These are phyloP conservation scores for Malus asiatica DNA, from an alignment of 306 rosid genomes.

Conservation along the genomic window DNA sequence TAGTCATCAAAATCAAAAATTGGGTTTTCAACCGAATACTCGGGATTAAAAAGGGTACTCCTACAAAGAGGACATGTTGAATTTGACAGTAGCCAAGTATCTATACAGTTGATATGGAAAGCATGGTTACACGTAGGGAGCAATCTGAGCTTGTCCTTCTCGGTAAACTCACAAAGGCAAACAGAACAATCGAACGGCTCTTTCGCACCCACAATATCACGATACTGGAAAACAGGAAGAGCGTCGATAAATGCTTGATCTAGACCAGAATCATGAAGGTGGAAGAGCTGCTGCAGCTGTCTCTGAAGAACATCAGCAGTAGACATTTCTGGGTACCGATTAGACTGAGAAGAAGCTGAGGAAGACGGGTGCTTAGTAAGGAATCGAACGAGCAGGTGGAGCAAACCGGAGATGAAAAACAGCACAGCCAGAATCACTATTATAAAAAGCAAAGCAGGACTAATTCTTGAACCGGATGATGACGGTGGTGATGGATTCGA, in stretches of 20 bases:
- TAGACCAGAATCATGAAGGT: constrained; percentile 90
- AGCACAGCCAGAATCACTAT: constrained; percentile 86
- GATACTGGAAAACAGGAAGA: constrained; percentile 90
- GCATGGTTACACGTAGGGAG: constrained; percentile 97
- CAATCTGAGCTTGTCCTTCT: constrained; percentile 80
- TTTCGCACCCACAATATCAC: constrained; percentile 78
- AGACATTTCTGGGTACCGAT: constrained; percentile 63
- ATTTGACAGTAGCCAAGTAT: constrained; percentile 91
- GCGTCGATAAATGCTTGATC: constrained; percentile 98
- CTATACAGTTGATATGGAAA: constrained; percentile 84
- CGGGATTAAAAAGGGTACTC: constrained; percentile 66
- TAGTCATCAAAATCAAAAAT: constrained; percentile 70
- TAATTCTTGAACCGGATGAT: constrained; percentile 68
- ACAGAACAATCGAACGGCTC: constrained; percentile 97
- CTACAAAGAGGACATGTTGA: constrained; percentile 96
- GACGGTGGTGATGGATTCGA: constrained; percentile 24
- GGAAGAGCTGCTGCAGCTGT: constrained; percentile 92
- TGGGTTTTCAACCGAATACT: constrained; percentile 59
- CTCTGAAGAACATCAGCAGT: constrained; percentile 88
- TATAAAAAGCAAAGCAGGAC: constrained; percentile 92
- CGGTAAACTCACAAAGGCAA: constrained; percentile 81
- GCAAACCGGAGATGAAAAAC: constrained; percentile 90
- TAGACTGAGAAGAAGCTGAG: constrained; percentile 49
- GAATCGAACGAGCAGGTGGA: constrained; percentile 90
- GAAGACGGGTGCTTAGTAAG: constrained; percentile 76